These are phyloP conservation scores for Raffaelea ambrosiae DNA, from an alignment of 2,329 filamentous ascomycete genomes.

Conservation along the genomic window DNA sequence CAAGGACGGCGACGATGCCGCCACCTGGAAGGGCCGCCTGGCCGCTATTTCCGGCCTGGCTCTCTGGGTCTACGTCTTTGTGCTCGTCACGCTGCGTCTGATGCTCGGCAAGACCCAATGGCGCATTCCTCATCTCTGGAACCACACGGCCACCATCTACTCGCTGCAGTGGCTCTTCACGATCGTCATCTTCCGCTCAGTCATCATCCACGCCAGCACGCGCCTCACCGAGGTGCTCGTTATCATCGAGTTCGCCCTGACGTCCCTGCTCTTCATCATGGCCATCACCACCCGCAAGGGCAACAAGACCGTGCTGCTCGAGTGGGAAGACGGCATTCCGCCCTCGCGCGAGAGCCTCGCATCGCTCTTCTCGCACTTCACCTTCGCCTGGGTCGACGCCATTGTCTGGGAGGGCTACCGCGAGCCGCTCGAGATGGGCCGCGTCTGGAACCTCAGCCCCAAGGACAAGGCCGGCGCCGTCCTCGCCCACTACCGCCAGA, in stretches of 20 bases:
- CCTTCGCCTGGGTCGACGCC: conserved; percentile 84
- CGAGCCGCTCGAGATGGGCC: conserved; percentile 69
- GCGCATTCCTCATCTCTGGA: conserved; percentile 72
- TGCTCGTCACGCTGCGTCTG: conserved; percentile 65
- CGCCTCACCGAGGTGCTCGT: conserved; percentile 53
- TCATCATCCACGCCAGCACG: conserved; percentile 67
- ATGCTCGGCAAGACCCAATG: conserved; percentile 56
- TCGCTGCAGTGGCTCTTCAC: conserved; percentile 71
- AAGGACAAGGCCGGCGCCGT: conserved; percentile 81
- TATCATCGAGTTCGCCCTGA: conserved; percentile 66
- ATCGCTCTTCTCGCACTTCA: conserved; percentile 78
- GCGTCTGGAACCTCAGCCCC: conserved; percentile 86
- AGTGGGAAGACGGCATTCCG: conserved; percentile 81
- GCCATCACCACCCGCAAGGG: conserved; percentile 79
- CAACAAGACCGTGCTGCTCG: conserved; percentile 79
- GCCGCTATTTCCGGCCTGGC: conserved; percentile 59
- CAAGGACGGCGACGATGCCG: conserved; percentile 35
- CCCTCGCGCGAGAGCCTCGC: conserved; percentile 82
- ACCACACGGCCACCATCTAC: conserved; percentile 84
- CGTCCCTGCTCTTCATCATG: conserved; percentile 65
- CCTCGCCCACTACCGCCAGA: conserved; percentile 72
- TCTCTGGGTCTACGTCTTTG: conserved; percentile 73
- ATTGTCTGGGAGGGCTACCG: conserved; percentile 87
- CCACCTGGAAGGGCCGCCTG: conserved; percentile 29
- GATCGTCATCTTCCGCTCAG: conserved; percentile 74